Percentiles rank a stretch among this genome's conserved stretches.
Conservation (phyloP, 805 yeast genomes). For the Candida koratica region DNA sequence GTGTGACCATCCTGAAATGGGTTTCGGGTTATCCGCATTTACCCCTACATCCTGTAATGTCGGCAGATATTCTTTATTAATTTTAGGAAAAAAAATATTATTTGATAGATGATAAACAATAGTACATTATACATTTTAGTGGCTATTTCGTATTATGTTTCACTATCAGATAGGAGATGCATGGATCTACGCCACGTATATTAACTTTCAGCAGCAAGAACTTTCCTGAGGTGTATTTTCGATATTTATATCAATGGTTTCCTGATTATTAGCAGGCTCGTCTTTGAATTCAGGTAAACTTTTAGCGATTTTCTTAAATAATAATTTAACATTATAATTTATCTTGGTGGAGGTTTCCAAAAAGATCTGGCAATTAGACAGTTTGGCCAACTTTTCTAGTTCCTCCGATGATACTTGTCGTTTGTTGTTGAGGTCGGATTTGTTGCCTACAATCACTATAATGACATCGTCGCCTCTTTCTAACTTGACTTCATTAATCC, state of each 20-base stretch:
- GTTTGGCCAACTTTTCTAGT: constrained; percentile 70
- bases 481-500: constrained; percentile 92
- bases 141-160: no score
- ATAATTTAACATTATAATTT: constrained; percentile 85
- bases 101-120: no score
- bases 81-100: no score
- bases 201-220: constrained; percentile 19
- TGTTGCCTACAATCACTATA: constrained; percentile 88
- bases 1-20: no score
- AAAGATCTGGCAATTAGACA: constrained; percentile 69
- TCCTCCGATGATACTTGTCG: constrained; percentile 82
- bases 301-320: constrained; percentile 88
- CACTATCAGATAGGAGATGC: no score
- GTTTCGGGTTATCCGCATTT: no score
- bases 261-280: constrained; percentile 23
- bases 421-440: constrained; percentile 73
- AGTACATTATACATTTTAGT: no score
- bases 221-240: constrained; percentile 20
- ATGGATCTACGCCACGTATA: no score
- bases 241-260: constrained; percentile 37
- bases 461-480: constrained; percentile 91
- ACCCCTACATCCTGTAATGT: no score
- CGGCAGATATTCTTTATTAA: no score
- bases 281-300: constrained; percentile 74
- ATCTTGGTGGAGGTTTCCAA: constrained; percentile 94